Percentiles rank a stretch among this genome's conserved stretches.
These are phyloP conservation scores for Hypoxylon sp. DNA, from an alignment of 2,329 filamentous ascomycete genomes.

Conservation along the genomic window DNA sequence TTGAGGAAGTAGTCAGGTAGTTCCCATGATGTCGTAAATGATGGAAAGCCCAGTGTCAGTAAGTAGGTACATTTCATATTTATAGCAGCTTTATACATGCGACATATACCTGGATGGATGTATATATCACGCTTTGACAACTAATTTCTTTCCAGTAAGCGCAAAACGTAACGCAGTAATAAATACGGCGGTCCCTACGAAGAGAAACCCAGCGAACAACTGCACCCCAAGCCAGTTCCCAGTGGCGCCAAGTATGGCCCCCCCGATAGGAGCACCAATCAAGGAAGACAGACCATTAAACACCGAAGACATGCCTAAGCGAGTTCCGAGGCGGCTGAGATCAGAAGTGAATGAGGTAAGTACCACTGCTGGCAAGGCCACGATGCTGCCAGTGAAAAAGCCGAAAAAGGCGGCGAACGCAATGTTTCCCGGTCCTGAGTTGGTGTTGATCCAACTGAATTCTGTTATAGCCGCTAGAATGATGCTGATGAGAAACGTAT, in stretches of 20 bases:
- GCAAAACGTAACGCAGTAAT: constrained; percentile 38
- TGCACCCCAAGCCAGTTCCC: constrained; percentile 53
- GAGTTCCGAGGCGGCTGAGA: constrained; percentile 58
- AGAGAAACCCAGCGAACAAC: constrained; percentile 51
- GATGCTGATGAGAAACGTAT: constrained; percentile 57
- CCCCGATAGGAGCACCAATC: constrained; percentile 59
- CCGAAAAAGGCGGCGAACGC: constrained; percentile 63
- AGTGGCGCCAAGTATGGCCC: constrained; percentile 54
- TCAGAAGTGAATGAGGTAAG: constrained; percentile 61
- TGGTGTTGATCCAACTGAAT: constrained; percentile 61
- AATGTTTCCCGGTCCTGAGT: constrained; percentile 57
- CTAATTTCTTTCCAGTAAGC: constrained; percentile 36
- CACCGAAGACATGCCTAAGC: constrained; percentile 61
- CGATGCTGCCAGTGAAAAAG: constrained; percentile 62
- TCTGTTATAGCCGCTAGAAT: constrained; percentile 55
- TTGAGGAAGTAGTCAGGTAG: too few species aligned
- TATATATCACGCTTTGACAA: constrained; percentile 32
- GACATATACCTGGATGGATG: not conserved
- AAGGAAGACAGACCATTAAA: constrained; percentile 57
- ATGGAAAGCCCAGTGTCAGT: too few species aligned
- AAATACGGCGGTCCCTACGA: constrained; percentile 45
- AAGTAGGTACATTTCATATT: too few species aligned
- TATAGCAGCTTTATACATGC: too few species aligned
- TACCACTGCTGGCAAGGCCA: constrained; percentile 61
- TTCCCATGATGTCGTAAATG: too few species aligned